phyloP scores from a whole-genome alignment of 139 green algal species.

The Monoraphidium neglectum region DNA sequence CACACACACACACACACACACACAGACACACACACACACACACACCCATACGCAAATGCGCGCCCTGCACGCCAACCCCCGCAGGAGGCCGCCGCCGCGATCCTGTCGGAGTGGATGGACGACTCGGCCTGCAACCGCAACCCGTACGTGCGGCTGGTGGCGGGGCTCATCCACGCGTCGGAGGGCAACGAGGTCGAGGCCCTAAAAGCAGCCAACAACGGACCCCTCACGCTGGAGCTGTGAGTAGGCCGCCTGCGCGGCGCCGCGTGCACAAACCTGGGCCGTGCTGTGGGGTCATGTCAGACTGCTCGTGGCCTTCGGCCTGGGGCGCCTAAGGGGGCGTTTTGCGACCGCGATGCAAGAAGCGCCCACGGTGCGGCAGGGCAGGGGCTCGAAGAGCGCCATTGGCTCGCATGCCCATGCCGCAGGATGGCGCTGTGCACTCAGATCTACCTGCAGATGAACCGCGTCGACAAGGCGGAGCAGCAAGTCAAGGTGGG shows the following conservation, averaged over 20 bases:
- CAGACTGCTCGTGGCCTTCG: no score
- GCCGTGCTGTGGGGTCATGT: background rate
- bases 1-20: no score
- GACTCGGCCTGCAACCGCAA: conserved; percentile 82
- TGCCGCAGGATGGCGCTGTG: conserved; percentile 69
- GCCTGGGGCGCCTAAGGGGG: no score
- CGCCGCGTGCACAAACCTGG: background rate
- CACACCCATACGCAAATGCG: no score
- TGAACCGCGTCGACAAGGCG: conserved; percentile 92
- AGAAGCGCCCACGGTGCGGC: no score
- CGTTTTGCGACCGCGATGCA: no score
- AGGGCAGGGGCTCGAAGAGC: background rate
- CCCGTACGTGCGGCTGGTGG: conserved; percentile 79
- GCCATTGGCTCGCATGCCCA: no score
- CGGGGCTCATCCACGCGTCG: conserved; percentile 73
- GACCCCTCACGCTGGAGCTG: conserved; percentile 74
- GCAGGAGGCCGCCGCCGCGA: conserved; percentile 66
- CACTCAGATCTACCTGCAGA: conserved; percentile 86
- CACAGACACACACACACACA: no score
- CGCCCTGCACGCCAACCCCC: background rate
- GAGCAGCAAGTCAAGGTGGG: conserved; percentile 84
- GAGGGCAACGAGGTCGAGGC: conserved; percentile 94
- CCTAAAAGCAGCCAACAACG: conserved; percentile 84
- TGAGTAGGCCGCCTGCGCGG: conserved; percentile 36
- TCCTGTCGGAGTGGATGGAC: conserved; percentile 73